phyloP scores from a whole-genome alignment of 2,329 filamentous ascomycete species.

The Neonectria coccinea region DNA sequence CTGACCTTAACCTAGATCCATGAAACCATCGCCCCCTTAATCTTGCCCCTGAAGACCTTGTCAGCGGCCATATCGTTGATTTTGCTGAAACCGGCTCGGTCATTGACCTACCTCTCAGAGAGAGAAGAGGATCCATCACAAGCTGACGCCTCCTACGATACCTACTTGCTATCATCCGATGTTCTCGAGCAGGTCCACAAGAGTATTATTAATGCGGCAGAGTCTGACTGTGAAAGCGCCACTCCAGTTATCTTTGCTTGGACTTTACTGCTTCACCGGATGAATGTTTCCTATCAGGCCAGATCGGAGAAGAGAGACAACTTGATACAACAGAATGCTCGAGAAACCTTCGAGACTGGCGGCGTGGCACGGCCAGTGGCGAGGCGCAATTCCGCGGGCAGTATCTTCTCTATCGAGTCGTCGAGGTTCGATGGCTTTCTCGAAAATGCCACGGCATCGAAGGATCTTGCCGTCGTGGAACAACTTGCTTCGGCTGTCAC shows the following conservation, averaged over 20 bases:
- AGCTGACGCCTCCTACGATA: constrained; percentile 55
- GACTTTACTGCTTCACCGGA: constrained; percentile 78
- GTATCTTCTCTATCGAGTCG: constrained; percentile 71
- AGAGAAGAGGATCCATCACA: constrained; percentile 53
- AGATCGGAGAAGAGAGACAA: constrained; percentile 71
- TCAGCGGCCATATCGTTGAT: constrained; percentile 77
- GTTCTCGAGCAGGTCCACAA: constrained; percentile 80
- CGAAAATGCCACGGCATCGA: constrained; percentile 60
- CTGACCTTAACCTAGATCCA: constrained; percentile 49
- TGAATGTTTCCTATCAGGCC: constrained; percentile 72
- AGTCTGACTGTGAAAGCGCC: constrained; percentile 68
- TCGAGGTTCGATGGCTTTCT: constrained; percentile 70
- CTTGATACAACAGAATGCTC: constrained; percentile 68
- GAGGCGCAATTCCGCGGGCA: constrained; percentile 70
- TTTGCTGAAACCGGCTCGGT: constrained; percentile 74
- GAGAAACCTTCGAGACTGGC: constrained; percentile 67
- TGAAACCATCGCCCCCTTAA: constrained; percentile 61
- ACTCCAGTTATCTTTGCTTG: constrained; percentile 84
- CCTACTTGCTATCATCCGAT: constrained; percentile 77
- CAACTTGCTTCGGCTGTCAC: constrained; percentile 63
- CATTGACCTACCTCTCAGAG: constrained; percentile 59
- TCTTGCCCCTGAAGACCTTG: constrained; percentile 75
- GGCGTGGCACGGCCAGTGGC: constrained; percentile 55
- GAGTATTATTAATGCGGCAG: constrained; percentile 72
- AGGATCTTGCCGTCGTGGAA: constrained; percentile 64